Evolutionary conservation across 345 rosid species (phyloP).

Genomic region (Melaleuca quinquenervia): DNA sequence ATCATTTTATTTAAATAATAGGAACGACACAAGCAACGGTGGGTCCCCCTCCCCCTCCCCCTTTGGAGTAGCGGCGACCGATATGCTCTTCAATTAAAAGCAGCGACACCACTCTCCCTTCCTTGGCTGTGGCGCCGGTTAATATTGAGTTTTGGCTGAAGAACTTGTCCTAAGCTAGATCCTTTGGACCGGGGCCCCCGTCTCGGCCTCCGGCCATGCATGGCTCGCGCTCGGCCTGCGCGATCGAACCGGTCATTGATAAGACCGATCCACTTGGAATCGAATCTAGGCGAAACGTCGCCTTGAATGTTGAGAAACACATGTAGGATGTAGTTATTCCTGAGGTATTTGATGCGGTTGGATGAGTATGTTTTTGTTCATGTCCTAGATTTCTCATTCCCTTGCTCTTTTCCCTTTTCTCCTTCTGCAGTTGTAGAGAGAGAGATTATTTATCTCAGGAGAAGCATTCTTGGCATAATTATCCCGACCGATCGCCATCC

Average conservation of each 20-base stretch:
- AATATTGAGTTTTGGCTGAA: not conserved
- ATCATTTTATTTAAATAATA: not conserved
- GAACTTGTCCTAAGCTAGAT: not conserved
- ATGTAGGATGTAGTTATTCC: not conserved
- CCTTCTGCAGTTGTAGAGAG: not conserved
- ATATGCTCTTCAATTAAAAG: not conserved
- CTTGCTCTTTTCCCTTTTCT: no score
- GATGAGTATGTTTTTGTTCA: not conserved
- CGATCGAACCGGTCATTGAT: no score
- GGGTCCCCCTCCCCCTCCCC: not conserved
- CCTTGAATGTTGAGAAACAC: not conserved
- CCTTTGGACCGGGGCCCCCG: not conserved
- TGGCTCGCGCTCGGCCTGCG: no score
- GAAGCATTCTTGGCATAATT: not conserved
- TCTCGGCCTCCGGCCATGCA: not conserved
- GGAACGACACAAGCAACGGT: not conserved
- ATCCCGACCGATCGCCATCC: not conserved
- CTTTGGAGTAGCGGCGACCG: slow-evolving; percentile 7
- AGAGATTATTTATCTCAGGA: not conserved
- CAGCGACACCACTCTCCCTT: not conserved
- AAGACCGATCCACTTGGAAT: not conserved
- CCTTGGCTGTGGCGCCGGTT: no score
- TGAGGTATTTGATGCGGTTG: not conserved
- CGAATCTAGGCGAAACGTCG: not conserved
- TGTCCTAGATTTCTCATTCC: not conserved